Evolutionary conservation across 331 rosid genomes (phyloP).

Genomic region (Acacia concinna): DNA sequence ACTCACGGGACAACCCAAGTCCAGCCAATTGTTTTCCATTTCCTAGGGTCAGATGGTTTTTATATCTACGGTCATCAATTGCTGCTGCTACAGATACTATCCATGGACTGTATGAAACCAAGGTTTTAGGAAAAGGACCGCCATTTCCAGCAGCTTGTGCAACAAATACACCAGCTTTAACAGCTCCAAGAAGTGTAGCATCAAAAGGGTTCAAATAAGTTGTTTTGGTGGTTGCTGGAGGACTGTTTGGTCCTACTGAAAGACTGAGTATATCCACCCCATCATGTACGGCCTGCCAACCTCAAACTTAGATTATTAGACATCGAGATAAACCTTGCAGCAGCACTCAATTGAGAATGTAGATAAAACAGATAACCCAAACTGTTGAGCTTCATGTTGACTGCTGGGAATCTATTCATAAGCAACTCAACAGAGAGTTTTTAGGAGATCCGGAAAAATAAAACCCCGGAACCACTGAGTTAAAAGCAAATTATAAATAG

Average conservation of each 20-base stretch:
- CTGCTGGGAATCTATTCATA: not conserved
- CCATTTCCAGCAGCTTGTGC: constrained; percentile 99
- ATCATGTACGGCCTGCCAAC: constrained; percentile 91
- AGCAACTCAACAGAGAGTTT: constrained; percentile 4
- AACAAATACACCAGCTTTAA: constrained; percentile 98
- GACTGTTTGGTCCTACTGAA: constrained; percentile 97
- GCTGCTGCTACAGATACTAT: constrained; percentile 96
- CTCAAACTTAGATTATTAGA: constrained; percentile 28
- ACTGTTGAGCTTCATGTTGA: not conserved
- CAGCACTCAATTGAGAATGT: not conserved
- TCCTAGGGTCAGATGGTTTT: constrained; percentile 88
- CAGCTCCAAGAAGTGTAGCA: constrained; percentile 99
- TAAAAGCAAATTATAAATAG: not conserved
- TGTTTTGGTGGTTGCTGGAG: constrained; percentile 87
- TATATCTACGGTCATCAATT: constrained; percentile 97
- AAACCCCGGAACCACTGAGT: not conserved
- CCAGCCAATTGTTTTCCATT: constrained; percentile 91
- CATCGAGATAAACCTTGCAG: constrained; percentile 2
- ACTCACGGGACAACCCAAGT: constrained; percentile 94
- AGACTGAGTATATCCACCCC: constrained; percentile 99
- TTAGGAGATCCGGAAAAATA: not conserved
- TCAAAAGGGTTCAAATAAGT: constrained; percentile 95
- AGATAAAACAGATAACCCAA: constrained; percentile 1
- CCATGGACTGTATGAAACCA: constrained; percentile 99
- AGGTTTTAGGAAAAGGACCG: constrained; percentile 93